Percentiles rank a stretch among this genome's conserved stretches.
phyloP scores from a whole-genome alignment of 495 filamentous ascomycete species.

The Penicillium ucsense region DNA sequence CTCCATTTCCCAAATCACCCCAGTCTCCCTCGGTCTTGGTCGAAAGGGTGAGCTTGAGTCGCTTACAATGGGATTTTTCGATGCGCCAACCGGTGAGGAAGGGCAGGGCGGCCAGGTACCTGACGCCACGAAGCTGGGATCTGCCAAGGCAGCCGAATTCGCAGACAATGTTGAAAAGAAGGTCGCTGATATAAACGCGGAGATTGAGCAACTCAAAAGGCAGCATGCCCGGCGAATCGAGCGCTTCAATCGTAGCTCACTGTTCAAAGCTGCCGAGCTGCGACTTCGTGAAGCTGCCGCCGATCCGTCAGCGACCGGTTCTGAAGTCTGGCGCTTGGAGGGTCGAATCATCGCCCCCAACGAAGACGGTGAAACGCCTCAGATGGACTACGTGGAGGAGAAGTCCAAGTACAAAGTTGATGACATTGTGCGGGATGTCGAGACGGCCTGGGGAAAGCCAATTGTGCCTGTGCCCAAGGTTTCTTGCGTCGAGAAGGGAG shows the following conservation, averaged over 20 bases:
- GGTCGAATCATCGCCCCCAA: conserved; percentile 38
- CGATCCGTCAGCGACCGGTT: conserved; percentile 41
- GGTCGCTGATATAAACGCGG: conserved; percentile 55
- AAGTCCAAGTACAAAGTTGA: conserved; percentile 47
- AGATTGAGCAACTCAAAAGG: conserved; percentile 73
- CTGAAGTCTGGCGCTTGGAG: conserved; percentile 57
- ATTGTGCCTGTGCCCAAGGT: conserved; percentile 52
- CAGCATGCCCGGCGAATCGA: conserved; percentile 66
- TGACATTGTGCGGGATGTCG: conserved; percentile 49
- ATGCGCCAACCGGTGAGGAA: conserved; percentile 41
- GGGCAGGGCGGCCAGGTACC: conserved; percentile 33
- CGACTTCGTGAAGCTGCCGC: conserved; percentile 43
- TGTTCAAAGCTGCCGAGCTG: conserved; percentile 54
- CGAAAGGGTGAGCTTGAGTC: conserved; percentile 74
- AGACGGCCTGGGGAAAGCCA: conserved; percentile 44
- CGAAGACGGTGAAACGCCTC: conserved; percentile 41
- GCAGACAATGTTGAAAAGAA: conserved; percentile 59
- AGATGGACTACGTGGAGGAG: conserved; percentile 26
- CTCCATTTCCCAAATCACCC: conserved; percentile 69
- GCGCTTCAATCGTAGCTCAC: conserved; percentile 57
- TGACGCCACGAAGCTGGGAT: conserved; percentile 51
- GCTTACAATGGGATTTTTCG: conserved; percentile 71
- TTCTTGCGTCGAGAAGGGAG: conserved; percentile 61
- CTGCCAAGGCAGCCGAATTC: conserved; percentile 65
- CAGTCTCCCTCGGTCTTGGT: conserved; percentile 77